Percentiles rank a stretch among this genome's conserved stretches.
Evolutionary conservation across 768 basidiomycete genomes (phyloP).

Genomic region (Naganishia vaughanmartiniae): DNA sequence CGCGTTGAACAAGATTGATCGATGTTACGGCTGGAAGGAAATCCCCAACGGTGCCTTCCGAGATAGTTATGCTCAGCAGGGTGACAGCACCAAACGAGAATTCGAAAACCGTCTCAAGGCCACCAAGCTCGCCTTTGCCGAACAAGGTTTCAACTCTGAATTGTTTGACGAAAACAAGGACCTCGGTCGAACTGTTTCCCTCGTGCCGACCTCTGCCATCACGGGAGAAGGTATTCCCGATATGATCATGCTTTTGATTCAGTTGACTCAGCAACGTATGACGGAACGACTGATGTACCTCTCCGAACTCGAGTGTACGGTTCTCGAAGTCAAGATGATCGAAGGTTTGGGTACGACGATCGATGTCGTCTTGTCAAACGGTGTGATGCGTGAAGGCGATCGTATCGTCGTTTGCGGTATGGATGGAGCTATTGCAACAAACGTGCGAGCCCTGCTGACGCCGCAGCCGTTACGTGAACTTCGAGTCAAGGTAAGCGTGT

Average conservation of each 20-base stretch:
- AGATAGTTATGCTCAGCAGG: constrained; percentile 82
- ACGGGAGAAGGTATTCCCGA: constrained; percentile 98
- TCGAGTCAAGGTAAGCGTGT: constrained; percentile 75
- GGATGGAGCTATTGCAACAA: constrained; percentile 94
- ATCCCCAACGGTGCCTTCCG: constrained; percentile 90
- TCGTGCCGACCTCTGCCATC: constrained; percentile 96
- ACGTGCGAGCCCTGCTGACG: constrained; percentile 86
- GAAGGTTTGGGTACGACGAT: constrained; percentile 97
- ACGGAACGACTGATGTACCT: constrained; percentile 96
- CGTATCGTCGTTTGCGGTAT: constrained; percentile 93
- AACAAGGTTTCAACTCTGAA: constrained; percentile 90
- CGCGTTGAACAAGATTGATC: constrained; percentile 99
- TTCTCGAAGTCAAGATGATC: constrained; percentile 96
- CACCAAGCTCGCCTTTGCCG: constrained; percentile 90
- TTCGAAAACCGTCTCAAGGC: constrained; percentile 83
- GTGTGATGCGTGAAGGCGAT: constrained; percentile 85
- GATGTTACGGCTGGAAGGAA: constrained; percentile 90
- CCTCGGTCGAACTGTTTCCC: constrained; percentile 86
- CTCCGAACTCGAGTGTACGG: constrained; percentile 93
- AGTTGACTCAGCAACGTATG: constrained; percentile 97
- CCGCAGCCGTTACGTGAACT: constrained; percentile 94
- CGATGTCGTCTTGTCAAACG: constrained; percentile 93
- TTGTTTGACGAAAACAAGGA: constrained; percentile 98
- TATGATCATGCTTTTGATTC: constrained; percentile 98
- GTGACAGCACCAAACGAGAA: constrained; percentile 74